These are phyloP conservation scores for Fusarium sublunatum DNA, from an alignment of 2,329 filamentous ascomycete species.

Conservation along the genomic window DNA sequence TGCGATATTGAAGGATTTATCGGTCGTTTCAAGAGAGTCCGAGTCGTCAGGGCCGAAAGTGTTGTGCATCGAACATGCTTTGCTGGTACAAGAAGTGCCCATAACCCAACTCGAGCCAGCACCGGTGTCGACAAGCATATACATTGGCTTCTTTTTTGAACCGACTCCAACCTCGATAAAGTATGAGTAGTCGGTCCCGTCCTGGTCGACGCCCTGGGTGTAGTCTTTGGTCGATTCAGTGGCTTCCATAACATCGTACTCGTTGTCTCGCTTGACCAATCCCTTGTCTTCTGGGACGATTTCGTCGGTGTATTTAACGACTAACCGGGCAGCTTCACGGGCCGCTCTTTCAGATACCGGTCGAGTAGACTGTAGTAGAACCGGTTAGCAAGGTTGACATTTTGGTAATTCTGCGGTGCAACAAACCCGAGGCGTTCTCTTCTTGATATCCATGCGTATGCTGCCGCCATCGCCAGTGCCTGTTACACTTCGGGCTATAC, in stretches of 20 bases:
- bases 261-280: constrained; percentile 56
- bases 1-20: constrained; percentile 69
- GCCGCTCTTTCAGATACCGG: constrained; percentile 52
- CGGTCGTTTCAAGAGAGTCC: constrained; percentile 65
- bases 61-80: constrained; percentile 76
- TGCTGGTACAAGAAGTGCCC: constrained; percentile 72
- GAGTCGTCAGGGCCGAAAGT: constrained; percentile 76
- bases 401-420: constrained; percentile 9
- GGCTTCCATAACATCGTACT: constrained; percentile 61
- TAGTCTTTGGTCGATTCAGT: constrained; percentile 58
- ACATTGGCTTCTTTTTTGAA: constrained; percentile 63
- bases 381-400: constrained; percentile 22
- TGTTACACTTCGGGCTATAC: constrained; percentile 40
- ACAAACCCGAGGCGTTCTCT: constrained; percentile 52
- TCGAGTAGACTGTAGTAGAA: constrained; percentile 47
- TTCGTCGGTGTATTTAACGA: constrained; percentile 53
- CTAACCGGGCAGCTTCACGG: constrained; percentile 53
- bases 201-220: constrained; percentile 69
- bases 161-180: constrained; percentile 69
- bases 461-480: constrained; percentile 33
- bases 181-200: constrained; percentile 74
- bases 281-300: constrained; percentile 19
- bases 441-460: constrained; percentile 57
- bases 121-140: constrained; percentile 74
- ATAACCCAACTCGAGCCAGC: constrained; percentile 87